Base-by-base conservation (phyloP, 2,329 filamentous ascomycete genomes). In the Cryphonectria nitschkei region DNA sequence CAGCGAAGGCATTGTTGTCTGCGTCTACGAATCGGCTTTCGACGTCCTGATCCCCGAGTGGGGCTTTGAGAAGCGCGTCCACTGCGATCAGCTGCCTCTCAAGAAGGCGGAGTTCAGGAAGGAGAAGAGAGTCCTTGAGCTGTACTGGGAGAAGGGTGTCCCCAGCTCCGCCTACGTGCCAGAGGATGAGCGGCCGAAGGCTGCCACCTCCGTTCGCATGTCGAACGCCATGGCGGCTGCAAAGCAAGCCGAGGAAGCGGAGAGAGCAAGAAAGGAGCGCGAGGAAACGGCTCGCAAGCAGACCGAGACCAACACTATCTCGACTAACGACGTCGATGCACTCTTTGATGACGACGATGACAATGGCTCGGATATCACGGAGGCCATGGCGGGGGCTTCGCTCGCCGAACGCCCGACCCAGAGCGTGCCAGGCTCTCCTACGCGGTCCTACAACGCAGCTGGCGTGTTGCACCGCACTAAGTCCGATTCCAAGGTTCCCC, bases 61-160 rank as follows among this genome's bases (percentile, higher is more conserved):
- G 86, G 96, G 96, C 75, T 98, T 99, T 76, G 96, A 99, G 86
- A 99, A 99, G 89, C 93, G 96, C 74, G 96, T 99, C 67, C 96
- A 99, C 83, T 99, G 96, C 80, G 96, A 99, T 79, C 96, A 99
- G 85, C 87, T 99, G 79, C 96, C 96, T 41, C 85, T 99, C 76
- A 95, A 98, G 88, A 99, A 99, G 87, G 96, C 96, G n/a, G 96
- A 99, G 80, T 99, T 96, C 83, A 91, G 97, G 82, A 98, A 98
- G 87, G 94, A 97, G 80, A 93, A 95, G 84, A 90, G 96, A 69
- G 89, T 98, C 41, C 87, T 99, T 63, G 96, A 99, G 83, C 88
- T 99, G 22, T 99, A 98, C 86, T 99, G 96, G 96, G 96, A 99
- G 90, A 99, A 98, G 88, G 96, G 96, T 63, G 94, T 98, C 9